These are phyloP conservation scores for Botrytis fabae DNA, from an alignment of 2,329 filamentous ascomycete species.

Conservation along the genomic window DNA sequence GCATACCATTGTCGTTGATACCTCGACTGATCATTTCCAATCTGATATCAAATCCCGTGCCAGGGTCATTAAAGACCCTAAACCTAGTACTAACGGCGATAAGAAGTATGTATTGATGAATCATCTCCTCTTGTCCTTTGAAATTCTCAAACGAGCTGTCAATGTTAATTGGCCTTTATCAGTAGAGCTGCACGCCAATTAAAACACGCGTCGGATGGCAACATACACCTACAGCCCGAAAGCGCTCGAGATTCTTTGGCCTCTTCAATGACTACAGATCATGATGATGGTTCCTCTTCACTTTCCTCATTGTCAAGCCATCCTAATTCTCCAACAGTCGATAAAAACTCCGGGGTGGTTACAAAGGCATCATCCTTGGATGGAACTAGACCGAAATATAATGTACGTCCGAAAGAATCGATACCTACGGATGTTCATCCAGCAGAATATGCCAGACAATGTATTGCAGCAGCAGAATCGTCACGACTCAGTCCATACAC, in stretches of 20 bases:
- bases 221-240: constrained; percentile 38
- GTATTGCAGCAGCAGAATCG: constrained; percentile 83
- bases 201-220: constrained; percentile 34
- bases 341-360: constrained; percentile 42
- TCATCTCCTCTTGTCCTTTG: constrained; percentile 18
- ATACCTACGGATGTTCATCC: constrained; percentile 74
- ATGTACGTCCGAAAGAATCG: constrained; percentile 74
- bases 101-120: constrained; percentile 36
- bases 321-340: constrained; percentile 58
- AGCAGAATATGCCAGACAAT: constrained; percentile 85
- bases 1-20: constrained; percentile 37
- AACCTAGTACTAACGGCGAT: constrained; percentile 28
- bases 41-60: constrained; percentile 27
- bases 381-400: constrained; percentile 47
- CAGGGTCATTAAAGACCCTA: constrained; percentile 28
- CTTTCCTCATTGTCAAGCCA: constrained; percentile 61
- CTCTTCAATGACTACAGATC: constrained; percentile 57
- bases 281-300: constrained; percentile 49
- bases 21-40: constrained; percentile 27
- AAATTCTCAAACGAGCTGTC: background rate
- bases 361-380: constrained; percentile 33
- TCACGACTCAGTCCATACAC: constrained; percentile 88
- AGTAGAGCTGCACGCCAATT: constrained; percentile 32
- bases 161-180: constrained; percentile 31
- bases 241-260: constrained; percentile 47